Evolutionary conservation across 495 filamentous ascomycete species (phyloP).

Genomic region (Xylaria venustula): DNA sequence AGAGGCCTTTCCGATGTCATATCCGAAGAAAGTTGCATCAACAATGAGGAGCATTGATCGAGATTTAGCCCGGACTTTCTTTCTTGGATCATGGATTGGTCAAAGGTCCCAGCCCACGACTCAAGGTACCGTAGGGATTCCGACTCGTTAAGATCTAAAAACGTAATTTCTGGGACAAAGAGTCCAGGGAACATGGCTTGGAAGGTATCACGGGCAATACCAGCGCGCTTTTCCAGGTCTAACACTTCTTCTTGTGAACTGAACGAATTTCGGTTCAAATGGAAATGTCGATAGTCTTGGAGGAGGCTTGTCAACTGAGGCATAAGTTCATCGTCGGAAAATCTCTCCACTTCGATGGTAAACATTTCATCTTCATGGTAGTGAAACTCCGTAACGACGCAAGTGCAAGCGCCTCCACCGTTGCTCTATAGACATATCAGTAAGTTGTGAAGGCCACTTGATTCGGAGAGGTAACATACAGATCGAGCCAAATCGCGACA

Average conservation of each 20-base stretch:
- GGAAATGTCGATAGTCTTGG: slow-evolving; percentile 27
- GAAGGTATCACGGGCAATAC: slow-evolving; percentile 27
- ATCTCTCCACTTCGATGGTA: slow-evolving; percentile 32
- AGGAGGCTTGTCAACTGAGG: slow-evolving; percentile 33
- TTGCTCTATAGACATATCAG: slow-evolving; percentile 25
- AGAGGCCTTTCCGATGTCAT: not conserved
- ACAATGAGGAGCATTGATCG: slow-evolving; percentile 21
- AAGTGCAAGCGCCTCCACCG: slow-evolving; percentile 38
- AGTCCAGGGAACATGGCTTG: slow-evolving; percentile 13
- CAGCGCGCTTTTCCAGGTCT: slow-evolving; percentile 21
- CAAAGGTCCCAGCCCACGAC: slow-evolving; percentile 15
- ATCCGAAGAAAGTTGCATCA: slow-evolving; percentile 35
- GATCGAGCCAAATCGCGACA: slow-evolving; percentile 25
- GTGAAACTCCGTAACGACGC: slow-evolving; percentile 41
- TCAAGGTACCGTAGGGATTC: slow-evolving; percentile 15
- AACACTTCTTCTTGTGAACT: slow-evolving; percentile 18
- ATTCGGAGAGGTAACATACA: slow-evolving; percentile 22
- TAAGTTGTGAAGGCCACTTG: not conserved
- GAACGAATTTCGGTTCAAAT: slow-evolving; percentile 14
- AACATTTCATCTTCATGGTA: slow-evolving; percentile 33
- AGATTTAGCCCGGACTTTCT: not conserved
- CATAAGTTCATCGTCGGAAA: slow-evolving; percentile 29
- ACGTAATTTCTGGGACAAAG: slow-evolving; percentile 8
- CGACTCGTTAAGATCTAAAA: not conserved
- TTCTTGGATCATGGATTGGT: not conserved